Conservation (phyloP, 192 early-diverging fungal species). For the Umbelopsis ramanniana region DNA sequence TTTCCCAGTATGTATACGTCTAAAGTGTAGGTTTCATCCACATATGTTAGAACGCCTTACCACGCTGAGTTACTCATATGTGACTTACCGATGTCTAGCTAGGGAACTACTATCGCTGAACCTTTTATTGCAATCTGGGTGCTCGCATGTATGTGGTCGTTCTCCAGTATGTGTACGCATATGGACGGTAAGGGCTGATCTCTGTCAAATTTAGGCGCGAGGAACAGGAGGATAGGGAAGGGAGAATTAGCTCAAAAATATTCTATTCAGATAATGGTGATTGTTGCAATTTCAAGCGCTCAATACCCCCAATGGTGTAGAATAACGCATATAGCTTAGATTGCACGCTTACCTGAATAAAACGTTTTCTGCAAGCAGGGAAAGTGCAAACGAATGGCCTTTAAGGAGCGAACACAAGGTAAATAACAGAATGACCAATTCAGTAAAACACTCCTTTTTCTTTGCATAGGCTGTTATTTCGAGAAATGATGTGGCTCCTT, state of each 20-base stretch:
- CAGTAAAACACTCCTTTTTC: no score
- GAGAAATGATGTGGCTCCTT: background rate
- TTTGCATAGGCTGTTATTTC: no score
- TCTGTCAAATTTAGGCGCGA: constrained; percentile 40
- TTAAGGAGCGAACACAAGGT: background rate
- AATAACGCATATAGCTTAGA: no score
- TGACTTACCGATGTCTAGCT: constrained; percentile 62
- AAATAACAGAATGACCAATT: background rate
- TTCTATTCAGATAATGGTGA: no score
- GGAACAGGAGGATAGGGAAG: background rate
- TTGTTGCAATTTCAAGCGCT: background rate
- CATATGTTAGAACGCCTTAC: background rate
- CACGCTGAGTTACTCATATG: constrained; percentile 24
- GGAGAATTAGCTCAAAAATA: background rate
- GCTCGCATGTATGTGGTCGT: constrained; percentile 67
- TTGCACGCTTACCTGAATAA: constrained; percentile 58
- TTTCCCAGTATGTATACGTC: constrained; percentile 70
- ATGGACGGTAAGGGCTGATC: constrained; percentile 80
- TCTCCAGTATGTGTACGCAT: constrained; percentile 76
- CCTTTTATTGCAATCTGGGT: constrained; percentile 70
- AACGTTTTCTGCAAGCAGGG: constrained; percentile 71
- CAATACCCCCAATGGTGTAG: no score
- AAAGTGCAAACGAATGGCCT: constrained; percentile 68
- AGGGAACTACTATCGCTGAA: constrained; percentile 80
- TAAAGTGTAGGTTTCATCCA: background rate